Percentiles rank a stretch among this genome's conserved stretches.
These are phyloP conservation scores for Botrytis byssoidea DNA, from an alignment of 2,329 filamentous ascomycete species.

Conservation along the genomic window DNA sequence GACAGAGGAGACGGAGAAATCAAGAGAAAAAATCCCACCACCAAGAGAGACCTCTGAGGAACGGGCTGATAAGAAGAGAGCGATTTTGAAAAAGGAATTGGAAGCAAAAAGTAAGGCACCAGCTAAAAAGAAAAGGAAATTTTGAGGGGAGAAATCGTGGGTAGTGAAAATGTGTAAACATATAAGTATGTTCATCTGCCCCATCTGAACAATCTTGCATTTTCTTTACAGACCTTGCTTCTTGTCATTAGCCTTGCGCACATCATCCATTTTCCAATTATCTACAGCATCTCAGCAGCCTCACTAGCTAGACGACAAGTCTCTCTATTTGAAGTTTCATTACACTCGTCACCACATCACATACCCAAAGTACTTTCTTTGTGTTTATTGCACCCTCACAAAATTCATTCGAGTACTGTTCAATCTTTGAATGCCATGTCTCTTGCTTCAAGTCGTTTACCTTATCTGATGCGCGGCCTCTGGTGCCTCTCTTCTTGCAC, in stretches of 20 bases:
- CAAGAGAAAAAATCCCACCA: slow-evolving; percentile 20
- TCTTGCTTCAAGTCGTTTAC: neutral
- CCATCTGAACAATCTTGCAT: neutral
- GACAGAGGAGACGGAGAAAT: slow-evolving; percentile 22
- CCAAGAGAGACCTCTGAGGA: slow-evolving; percentile 36
- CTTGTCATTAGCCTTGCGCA: neutral
- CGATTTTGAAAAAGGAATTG: slow-evolving; percentile 35
- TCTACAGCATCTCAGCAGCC: neutral
- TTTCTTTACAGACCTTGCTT: neutral
- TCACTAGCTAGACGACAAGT: neutral
- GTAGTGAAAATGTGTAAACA: neutral
- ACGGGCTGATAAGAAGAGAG: slow-evolving; percentile 37
- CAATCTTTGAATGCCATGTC: neutral
- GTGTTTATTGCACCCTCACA: neutral
- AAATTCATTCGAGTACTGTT: neutral
- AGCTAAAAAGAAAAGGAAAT: slow-evolving; percentile 40
- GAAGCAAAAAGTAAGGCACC: slow-evolving; percentile 38
- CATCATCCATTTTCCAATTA: neutral
- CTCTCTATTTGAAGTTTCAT: slow-evolving; percentile 3
- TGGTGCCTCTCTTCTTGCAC: neutral
- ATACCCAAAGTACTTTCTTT: neutral
- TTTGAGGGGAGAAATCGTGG: slow-evolving; percentile 27
- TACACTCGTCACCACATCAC: neutral
- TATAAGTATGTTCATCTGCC: slow-evolving; percentile 2
- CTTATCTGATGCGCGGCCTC: neutral